Evolutionary conservation across 352 stramenopile species (phyloP).

Genomic region (Pythium vanterpoolii): DNA sequence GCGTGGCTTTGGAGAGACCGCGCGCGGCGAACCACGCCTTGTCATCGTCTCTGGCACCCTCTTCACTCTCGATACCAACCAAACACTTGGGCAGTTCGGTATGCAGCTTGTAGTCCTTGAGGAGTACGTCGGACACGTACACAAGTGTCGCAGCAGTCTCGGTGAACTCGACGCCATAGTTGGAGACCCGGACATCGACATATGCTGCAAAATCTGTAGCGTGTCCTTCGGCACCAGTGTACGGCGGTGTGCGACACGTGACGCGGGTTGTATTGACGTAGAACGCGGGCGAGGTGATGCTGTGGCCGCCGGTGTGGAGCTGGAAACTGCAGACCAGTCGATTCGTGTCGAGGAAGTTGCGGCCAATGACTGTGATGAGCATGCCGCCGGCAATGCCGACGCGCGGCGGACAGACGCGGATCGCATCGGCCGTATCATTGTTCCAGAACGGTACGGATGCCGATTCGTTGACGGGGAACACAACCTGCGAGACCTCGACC

Average conservation of each 20-base stretch:
- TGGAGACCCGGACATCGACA: slow-evolving; percentile 70
- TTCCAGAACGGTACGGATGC: slow-evolving; percentile 79
- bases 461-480: slow-evolving; percentile 92
- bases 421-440: slow-evolving; percentile 95
- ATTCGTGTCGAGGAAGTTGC: slow-evolving; percentile 91
- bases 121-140: slow-evolving; percentile 33
- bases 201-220: slow-evolving; percentile 15
- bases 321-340: slow-evolving; percentile 87
- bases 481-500: slow-evolving; percentile 86
- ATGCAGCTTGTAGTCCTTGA: slow-evolving; percentile 36
- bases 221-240: slow-evolving; percentile 28
- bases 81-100: slow-evolving; percentile 32
- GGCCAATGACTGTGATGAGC: slow-evolving; percentile 91
- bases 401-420: slow-evolving; percentile 78
- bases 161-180: slow-evolving; percentile 77
- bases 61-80: slow-evolving; percentile 43
- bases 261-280: slow-evolving; percentile 84
- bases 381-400: slow-evolving; percentile 37
- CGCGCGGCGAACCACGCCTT: slow-evolving; percentile 91
- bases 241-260: slow-evolving; percentile 70
- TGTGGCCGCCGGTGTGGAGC: slow-evolving; percentile 20
- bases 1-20: slow-evolving; percentile 89
- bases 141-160: slow-evolving; percentile 47
- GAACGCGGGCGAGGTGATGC: slow-evolving; percentile 43
- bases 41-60: slow-evolving; percentile 77